Percentiles rank a stretch among this genome's conserved stretches.
phyloP scores from a whole-genome alignment of 2,329 filamentous ascomycete genomes.

The Lasiodiplodia citricola region DNA sequence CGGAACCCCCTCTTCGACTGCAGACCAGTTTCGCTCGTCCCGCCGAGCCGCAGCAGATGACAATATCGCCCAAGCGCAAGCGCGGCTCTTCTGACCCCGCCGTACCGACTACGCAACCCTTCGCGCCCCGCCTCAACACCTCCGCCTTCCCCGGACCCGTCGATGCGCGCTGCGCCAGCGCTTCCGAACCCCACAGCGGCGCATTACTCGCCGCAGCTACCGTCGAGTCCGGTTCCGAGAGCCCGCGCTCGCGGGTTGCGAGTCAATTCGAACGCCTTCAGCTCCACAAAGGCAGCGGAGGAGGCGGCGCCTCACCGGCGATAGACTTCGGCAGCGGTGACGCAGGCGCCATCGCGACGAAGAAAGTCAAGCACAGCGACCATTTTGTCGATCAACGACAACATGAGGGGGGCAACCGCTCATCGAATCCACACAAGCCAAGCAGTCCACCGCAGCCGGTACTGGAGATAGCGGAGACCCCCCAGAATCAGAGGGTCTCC shows the following conservation, averaged over 20 bases:
- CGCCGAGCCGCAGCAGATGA: constrained; percentile 13
- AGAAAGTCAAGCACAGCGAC: constrained; percentile 20
- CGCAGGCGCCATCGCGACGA: constrained; percentile 3
- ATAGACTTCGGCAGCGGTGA: constrained; percentile 21
- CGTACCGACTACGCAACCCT: constrained; percentile 18
- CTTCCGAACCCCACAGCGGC: constrained; percentile 15
- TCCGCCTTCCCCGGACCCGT: constrained; percentile 25
- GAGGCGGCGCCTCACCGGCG: constrained; percentile 4
- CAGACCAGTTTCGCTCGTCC: not conserved
- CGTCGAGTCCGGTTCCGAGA: constrained; percentile 19
- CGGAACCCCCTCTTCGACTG: constrained; percentile 10
- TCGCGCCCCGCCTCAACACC: constrained; percentile 26
- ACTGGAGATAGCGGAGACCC: constrained; percentile 25
- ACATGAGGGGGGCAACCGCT: not conserved
- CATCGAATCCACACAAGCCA: not conserved
- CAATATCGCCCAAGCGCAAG: constrained; percentile 26
- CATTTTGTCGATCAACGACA: not conserved
- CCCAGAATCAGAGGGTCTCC: not conserved
- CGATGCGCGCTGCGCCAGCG: constrained; percentile 15
- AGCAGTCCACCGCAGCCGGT: constrained; percentile 19
- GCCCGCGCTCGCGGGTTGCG: constrained; percentile 22
- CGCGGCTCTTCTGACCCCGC: constrained; percentile 27
- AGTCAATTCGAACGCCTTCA: constrained; percentile 21
- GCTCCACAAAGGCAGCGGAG: constrained; percentile 2
- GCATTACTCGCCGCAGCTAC: not conserved